Evolutionary conservation across 352 stramenopile species (phyloP), one percentile per base, ranked within the genome.

Genomic region (Pythium periplocum): DNA sequence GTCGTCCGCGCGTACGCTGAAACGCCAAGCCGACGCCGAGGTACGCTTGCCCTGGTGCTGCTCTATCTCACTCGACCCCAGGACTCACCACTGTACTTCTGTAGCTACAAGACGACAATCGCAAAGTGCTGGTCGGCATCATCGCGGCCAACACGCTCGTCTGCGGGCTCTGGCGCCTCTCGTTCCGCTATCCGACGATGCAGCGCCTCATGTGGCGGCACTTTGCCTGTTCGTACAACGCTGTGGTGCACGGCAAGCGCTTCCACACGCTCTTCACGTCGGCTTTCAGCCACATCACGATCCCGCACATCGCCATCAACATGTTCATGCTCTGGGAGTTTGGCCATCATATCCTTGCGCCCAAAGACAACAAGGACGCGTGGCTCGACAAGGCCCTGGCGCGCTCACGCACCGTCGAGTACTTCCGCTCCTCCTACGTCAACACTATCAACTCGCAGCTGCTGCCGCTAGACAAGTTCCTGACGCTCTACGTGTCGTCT

Each of bases 311-410:
- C 48, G 78, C 61, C 36, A 86, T 91, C 67, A 93, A 93, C 61
- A 92, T 93, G 83, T 92, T 90, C 49, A 93, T 93, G 83, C 62
- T 93, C 51, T 93, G 83, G 83, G 75, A 93, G 54, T 93, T 93
- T 60, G 83, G 83, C 0, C 70, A 62, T 4, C 69, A 86, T 26
- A 68, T 91, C n/a, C 40, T 93, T 36, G 66, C 78, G 26, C 68
- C 78, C 38, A 50, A 59, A 30, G 39, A 82, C 51, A 55, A 45
- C 11, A 43, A 56, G 12, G 67, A 73, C 4, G 41, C 58, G 9
- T 89, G 78, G 77, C 78, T 84, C 65, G 71, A 68, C 51, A 69
- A 63, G 44, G 71, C 69, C 0, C 55, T 87, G 40, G 62, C 64
- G 2, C 75, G 81, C 12, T 88, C 80, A 12, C 63, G 57, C 26